phyloP scores from a whole-genome alignment of 768 basidiomycete species.

The Tylopilus vinaceipallidus region DNA sequence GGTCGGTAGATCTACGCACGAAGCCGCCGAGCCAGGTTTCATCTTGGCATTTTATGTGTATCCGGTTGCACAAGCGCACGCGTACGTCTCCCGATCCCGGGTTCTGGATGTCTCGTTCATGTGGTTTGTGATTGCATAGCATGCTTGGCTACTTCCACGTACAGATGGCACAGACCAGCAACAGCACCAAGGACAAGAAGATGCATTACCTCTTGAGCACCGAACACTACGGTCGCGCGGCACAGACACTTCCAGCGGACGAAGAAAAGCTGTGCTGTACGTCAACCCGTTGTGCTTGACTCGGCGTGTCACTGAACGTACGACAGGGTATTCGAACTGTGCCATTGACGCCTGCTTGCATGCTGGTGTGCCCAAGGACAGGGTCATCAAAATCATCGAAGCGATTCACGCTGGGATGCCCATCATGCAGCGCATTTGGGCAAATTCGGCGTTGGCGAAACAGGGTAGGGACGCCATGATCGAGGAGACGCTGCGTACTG shows the following conservation, averaged over 20 bases:
- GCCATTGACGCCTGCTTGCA: neutral
- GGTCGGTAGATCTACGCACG: neutral
- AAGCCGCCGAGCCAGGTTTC: neutral
- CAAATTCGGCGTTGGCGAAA: neutral
- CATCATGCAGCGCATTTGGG: slow-evolving; percentile 4
- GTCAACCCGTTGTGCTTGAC: neutral
- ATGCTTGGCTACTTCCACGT: neutral
- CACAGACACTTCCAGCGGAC: neutral
- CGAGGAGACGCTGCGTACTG: neutral
- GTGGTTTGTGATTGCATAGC: neutral
- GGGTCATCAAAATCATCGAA: neutral
- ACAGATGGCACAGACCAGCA: neutral
- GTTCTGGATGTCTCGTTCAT: neutral
- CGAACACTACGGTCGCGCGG: neutral
- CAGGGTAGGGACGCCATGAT: neutral
- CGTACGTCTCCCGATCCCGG: neutral
- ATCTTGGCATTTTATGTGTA: slow-evolving; percentile 2
- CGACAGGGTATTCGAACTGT: neutral
- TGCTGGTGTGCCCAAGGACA: neutral
- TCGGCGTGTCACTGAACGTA: neutral
- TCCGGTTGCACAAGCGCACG: neutral
- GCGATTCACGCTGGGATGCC: neutral
- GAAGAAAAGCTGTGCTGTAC: slow-evolving; percentile 1
- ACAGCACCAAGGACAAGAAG: neutral
- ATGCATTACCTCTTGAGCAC: neutral